A percentile compares a stretch with the other conserved stretches of the same genome.
These are phyloP conservation scores for Colletotrichum gigasporum DNA, from an alignment of 2,329 filamentous ascomycete genomes.

Conservation along the genomic window DNA sequence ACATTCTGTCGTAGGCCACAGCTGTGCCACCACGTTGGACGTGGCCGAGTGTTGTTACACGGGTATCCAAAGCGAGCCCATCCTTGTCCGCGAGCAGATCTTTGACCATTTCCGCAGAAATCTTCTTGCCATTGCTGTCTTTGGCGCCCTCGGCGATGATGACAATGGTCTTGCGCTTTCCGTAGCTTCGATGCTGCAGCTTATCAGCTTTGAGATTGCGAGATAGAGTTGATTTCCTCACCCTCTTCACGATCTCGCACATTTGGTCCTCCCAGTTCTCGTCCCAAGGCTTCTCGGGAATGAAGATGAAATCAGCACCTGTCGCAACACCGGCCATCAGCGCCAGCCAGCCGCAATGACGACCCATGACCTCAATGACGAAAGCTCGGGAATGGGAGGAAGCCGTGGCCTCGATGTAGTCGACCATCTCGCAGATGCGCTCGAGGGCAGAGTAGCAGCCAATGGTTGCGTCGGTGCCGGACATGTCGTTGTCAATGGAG, in stretches of 20 bases:
- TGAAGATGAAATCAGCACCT: conserved; percentile 96
- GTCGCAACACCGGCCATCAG: conserved; percentile 96
- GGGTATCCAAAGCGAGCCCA: conserved; percentile 85
- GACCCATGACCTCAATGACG: conserved; percentile 97
- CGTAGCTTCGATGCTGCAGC: conserved; percentile 79
- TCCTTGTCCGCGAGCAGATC: conserved; percentile 83
- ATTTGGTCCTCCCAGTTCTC: conserved; percentile 92
- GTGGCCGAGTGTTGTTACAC: conserved; percentile 94
- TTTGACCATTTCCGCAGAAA: conserved; percentile 83
- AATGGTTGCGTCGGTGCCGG: conserved; percentile 96
- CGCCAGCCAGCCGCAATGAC: conserved; percentile 97
- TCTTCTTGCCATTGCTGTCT: conserved; percentile 84
- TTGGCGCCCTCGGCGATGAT: conserved; percentile 96
- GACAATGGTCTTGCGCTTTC: conserved; percentile 97
- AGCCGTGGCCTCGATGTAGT: conserved; percentile 96
- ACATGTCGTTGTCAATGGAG: conserved; percentile 98
- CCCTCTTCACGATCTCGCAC: conserved; percentile 79
- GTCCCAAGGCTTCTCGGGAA: conserved; percentile 90
- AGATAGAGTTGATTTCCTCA: conserved; percentile 45
- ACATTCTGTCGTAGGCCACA: conserved; percentile 93
- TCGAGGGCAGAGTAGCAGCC: conserved; percentile 94
- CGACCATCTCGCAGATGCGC: conserved; percentile 94
- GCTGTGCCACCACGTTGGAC: conserved; percentile 96
- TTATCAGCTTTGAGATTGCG: background rate
- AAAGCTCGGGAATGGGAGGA: conserved; percentile 95